Evolutionary conservation across 169 alveolate species (phyloP).

Genomic region (Plasmodium berghei): DNA sequence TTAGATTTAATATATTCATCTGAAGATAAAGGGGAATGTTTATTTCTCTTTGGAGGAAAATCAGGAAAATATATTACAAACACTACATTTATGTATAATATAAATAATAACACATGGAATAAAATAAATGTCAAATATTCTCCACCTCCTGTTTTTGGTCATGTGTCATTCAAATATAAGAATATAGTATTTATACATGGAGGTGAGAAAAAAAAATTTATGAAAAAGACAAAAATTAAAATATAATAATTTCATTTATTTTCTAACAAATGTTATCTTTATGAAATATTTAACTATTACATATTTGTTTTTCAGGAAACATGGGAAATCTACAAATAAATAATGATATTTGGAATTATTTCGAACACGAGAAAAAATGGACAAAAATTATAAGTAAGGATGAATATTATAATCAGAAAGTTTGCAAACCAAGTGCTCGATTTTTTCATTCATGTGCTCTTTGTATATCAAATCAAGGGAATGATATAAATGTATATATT

Average conservation of each 20-base stretch:
- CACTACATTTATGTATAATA: conserved; percentile 42
- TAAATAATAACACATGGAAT: conserved; percentile 42
- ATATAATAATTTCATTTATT: neutral
- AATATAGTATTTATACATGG: conserved; percentile 69
- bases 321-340: conserved; percentile 45
- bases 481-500: conserved; percentile 50
- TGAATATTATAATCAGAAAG: conserved; percentile 36
- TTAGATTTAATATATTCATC: conserved; percentile 46
- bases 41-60: conserved; percentile 71
- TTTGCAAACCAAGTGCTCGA: conserved; percentile 40
- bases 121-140: conserved; percentile 12
- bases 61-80: conserved; percentile 50
- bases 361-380: conserved; percentile 73
- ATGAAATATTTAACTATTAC: too few species aligned
- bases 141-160: conserved; percentile 75
- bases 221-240: neutral
- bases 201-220: conserved; percentile 7
- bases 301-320: conserved; percentile 14
- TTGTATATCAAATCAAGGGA: conserved; percentile 67
- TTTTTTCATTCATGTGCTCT: conserved; percentile 74
- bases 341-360: conserved; percentile 55
- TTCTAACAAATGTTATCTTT: neutral
- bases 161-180: conserved; percentile 52
- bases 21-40: conserved; percentile 38
- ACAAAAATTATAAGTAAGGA: conserved; percentile 62